Base-by-base conservation (phyloP, 208 protist species). In the Angomonas ambiguus region DNA sequence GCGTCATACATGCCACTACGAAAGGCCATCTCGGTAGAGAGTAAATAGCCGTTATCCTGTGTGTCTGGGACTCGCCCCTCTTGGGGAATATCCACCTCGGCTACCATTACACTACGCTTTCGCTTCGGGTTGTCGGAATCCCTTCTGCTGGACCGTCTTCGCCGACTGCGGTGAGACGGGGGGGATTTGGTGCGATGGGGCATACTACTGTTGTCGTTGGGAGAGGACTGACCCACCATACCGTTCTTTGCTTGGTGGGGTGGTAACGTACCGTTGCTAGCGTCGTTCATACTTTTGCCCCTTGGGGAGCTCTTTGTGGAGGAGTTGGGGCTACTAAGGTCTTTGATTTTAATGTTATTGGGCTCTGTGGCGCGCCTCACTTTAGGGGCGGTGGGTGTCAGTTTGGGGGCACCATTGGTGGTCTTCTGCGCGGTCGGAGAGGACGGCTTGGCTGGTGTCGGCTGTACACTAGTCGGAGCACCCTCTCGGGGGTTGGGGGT, bases 381-480 rank as follows among this genome's bases (percentile, higher is more conserved):
- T 20, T 53, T 53, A 20, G 45, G 16, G 20, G 24, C 45, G 16
- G 16, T n/a, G 11, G 38, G 8, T 8, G 38, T 45, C 38, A 45
- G 16, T 45, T n/a, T n/a, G n/a, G n/a, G n/a, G n/a, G n/a, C n/a
- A n/a, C n/a, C n/a, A n/a, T n/a, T n/a, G n/a, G n/a, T 24, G 16
- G 13, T 53, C 45, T 4, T 24, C 3, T 13, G 10, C 18, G 18
- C 16, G 8, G 5, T 13, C 18, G 45, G 20, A n/a, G 18, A 4
- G 3, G 20, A 5, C 18, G 10, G 8, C 18, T 4, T 20, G 20
- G 20, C 20, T 53, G 20, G 45, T 53, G 45, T 24, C 45, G 45
- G 45, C 24, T 53, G 45, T 53, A 24, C 45, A 53, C 45, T 53
- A 53, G 45, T 53, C 18, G n/a, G n/a, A n/a, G n/a, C n/a, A 27